Percentiles rank a stretch among this genome's conserved stretches.
Evolutionary conservation across 108 stramenopile species (phyloP).

Genomic region (Fragilariopsis cylindrus): DNA sequence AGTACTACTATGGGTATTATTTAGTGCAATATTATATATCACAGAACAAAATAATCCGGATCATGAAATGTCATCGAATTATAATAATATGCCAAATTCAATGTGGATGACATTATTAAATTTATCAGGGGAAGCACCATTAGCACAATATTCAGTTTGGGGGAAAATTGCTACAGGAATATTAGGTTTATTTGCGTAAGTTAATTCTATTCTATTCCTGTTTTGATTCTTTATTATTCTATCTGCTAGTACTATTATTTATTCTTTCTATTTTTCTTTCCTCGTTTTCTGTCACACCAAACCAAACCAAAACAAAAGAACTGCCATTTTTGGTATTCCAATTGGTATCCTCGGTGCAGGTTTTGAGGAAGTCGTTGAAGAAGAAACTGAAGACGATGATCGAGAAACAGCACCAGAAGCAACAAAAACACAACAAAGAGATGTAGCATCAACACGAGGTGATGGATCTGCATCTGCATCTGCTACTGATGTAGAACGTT

Average conservation of each 20-base stretch:
- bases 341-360: slow-evolving; percentile 89
- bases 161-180: slow-evolving; percentile 84
- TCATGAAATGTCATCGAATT: slow-evolving; percentile 74
- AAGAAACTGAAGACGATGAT: slow-evolving; percentile 63
- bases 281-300: too few species aligned
- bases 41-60: slow-evolving; percentile 86
- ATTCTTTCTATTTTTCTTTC: too few species aligned
- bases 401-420: slow-evolving; percentile 44
- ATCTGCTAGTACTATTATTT: too few species aligned
- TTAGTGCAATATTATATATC: slow-evolving; percentile 71
- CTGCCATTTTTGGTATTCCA: slow-evolving; percentile 75
- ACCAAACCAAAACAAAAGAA: not conserved
- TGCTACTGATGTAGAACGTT: slow-evolving; percentile 32
- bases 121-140: slow-evolving; percentile 84
- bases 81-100: slow-evolving; percentile 82
- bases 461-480: not conserved
- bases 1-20: slow-evolving; percentile 82
- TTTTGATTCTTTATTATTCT: slow-evolving; percentile 20
- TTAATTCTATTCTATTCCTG: slow-evolving; percentile 21
- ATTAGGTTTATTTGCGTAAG: slow-evolving; percentile 75
- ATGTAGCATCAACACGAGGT: not conserved
- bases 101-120: slow-evolving; percentile 95
- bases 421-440: slow-evolving; percentile 4
- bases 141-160: slow-evolving; percentile 68
- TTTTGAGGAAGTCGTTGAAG: slow-evolving; percentile 81